Percentiles rank a stretch among this genome's conserved stretches.
Evolutionary conservation across 2,329 filamentous ascomycete genomes (phyloP).

Genomic region (Arthrobotrys iridis): DNA sequence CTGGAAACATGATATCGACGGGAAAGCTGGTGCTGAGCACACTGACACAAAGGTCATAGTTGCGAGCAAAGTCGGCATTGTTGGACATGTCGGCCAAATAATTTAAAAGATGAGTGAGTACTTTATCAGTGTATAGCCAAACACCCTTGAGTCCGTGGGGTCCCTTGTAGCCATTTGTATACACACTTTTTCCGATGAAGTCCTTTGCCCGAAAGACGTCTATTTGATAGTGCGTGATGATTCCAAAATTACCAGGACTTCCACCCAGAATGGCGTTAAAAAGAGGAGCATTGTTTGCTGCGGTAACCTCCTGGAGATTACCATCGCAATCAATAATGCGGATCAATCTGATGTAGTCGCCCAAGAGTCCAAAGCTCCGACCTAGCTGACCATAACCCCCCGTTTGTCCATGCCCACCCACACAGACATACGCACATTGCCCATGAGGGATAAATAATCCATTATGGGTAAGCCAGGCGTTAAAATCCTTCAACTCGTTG

Average conservation of each 20-base stretch:
- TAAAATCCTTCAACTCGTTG: constrained; percentile 4
- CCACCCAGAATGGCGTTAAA: constrained; percentile 60
- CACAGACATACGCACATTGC: constrained; percentile 21
- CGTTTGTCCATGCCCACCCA: constrained; percentile 65
- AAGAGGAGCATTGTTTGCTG: constrained; percentile 57
- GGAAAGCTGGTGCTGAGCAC: constrained; percentile 63
- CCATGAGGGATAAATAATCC: constrained; percentile 55
- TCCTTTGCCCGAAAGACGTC: constrained; percentile 62
- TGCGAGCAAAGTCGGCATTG: constrained; percentile 62
- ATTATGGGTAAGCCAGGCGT: constrained; percentile 3
- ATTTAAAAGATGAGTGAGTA: constrained; percentile 61
- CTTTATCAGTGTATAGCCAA: constrained; percentile 62
- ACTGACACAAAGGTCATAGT: constrained; percentile 65
- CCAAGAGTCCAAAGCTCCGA: constrained; percentile 63
- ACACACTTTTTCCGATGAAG: constrained; percentile 63
- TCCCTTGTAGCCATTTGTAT: constrained; percentile 64
- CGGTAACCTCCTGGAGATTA: constrained; percentile 57
- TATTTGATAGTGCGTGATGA: constrained; percentile 60
- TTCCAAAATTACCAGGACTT: constrained; percentile 61
- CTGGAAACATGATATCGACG: constrained; percentile 60
- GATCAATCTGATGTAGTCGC: constrained; percentile 59
- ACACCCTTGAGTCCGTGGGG: constrained; percentile 62
- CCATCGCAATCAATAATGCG: constrained; percentile 59
- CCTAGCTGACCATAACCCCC: constrained; percentile 65
- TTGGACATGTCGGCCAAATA: constrained; percentile 64